Evolutionary conservation across 2,329 filamentous ascomycete genomes (phyloP).

Genomic region (Arthrobotrys sinensis): DNA sequence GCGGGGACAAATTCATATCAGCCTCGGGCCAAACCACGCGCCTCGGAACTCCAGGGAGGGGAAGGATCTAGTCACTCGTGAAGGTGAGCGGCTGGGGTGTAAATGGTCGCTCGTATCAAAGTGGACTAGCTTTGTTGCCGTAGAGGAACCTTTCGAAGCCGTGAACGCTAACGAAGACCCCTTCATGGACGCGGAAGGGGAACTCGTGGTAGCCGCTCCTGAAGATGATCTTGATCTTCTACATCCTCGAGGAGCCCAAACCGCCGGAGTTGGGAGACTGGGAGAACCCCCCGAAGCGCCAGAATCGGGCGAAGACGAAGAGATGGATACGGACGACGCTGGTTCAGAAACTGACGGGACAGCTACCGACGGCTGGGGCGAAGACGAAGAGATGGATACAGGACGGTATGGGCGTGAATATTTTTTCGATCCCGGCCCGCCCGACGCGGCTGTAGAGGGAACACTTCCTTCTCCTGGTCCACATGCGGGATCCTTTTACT

Average conservation of each 20-base stretch:
- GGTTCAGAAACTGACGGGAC: too few relatives aligned
- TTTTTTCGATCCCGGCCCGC: too few relatives aligned
- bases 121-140: constrained; percentile 33
- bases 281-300: too few relatives aligned
- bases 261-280: too few relatives aligned
- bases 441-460: too few relatives aligned
- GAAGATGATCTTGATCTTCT: constrained; percentile 23
- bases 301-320: too few relatives aligned
- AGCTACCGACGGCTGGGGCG: too few relatives aligned
- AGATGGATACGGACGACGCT: too few relatives aligned
- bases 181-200: constrained; percentile 1
- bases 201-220: not conserved
- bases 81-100: constrained; percentile 37
- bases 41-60: not conserved
- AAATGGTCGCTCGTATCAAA: constrained; percentile 39
- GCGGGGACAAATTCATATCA: constrained; percentile 10
- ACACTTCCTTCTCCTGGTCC: too few relatives aligned
- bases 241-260: constrained; percentile 1
- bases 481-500: too few relatives aligned
- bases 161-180: not conserved
- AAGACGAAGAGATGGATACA: too few relatives aligned
- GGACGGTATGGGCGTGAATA: too few relatives aligned
- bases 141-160: constrained; percentile 11
- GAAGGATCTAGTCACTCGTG: not conserved
- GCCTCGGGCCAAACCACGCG: not conserved